Percentiles rank a stretch among this genome's conserved stretches.
Conservation (phyloP, 169 alveolate genomes). For the Plasmodium fragile region DNA sequence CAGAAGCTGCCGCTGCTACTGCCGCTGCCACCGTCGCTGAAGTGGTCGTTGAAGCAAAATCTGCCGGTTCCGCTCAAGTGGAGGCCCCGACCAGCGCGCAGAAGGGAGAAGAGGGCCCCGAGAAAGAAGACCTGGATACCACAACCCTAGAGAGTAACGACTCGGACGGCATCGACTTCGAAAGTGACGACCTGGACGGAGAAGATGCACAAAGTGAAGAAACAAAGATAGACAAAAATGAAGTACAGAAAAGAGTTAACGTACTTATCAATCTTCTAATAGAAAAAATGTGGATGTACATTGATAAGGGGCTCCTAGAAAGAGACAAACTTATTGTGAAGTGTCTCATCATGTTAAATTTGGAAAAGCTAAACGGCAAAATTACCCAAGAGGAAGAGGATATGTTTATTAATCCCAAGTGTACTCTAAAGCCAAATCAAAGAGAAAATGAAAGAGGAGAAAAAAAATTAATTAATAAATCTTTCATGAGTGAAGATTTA, state of each 20-base stretch:
- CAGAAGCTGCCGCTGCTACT: too few species aligned
- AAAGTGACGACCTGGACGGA: slow-evolving; percentile 37
- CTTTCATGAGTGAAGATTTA: slow-evolving; percentile 67
- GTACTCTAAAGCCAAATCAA: slow-evolving; percentile 76
- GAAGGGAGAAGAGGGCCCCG: neutral
- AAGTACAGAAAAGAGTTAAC: slow-evolving; percentile 88
- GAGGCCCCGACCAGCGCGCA: neutral
- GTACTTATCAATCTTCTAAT: slow-evolving; percentile 91
- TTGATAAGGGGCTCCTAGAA: slow-evolving; percentile 95
- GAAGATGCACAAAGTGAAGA: slow-evolving; percentile 81
- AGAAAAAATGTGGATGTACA: slow-evolving; percentile 92
- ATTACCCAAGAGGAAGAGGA: slow-evolving; percentile 74
- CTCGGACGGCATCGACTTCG: neutral
- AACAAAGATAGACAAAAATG: slow-evolving; percentile 86
- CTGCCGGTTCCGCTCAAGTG: neutral
- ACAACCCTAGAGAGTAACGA: neutral
- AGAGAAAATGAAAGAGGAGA: slow-evolving; percentile 54
- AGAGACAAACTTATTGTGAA: slow-evolving; percentile 95
- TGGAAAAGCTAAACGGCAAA: slow-evolving; percentile 86
- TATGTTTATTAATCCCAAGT: slow-evolving; percentile 76
- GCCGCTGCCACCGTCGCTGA: too few species aligned
- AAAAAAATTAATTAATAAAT: slow-evolving; percentile 83
- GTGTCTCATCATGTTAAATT: slow-evolving; percentile 92
- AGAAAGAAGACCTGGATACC: neutral
- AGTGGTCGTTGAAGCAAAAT: neutral